Conservation (phyloP, 1,284 basidiomycete species). For the Sanghuangporus weigelae region DNA sequence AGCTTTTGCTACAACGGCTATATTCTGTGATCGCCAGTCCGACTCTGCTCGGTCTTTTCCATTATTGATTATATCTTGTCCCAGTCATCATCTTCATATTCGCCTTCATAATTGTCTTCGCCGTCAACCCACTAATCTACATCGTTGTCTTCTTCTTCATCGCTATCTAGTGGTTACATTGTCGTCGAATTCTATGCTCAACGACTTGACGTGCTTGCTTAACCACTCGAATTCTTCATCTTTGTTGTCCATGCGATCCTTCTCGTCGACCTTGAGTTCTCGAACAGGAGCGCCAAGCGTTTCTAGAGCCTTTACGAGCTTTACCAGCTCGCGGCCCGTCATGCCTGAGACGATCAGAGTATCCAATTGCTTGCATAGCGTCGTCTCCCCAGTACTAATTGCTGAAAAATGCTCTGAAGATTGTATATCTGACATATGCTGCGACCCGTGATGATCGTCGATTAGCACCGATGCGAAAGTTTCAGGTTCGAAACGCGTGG, state of each 20-base stretch:
- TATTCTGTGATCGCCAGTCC: not conserved
- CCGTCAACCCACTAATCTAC: slow-evolving; percentile 15
- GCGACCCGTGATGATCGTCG: not conserved
- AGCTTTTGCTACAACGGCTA: not conserved
- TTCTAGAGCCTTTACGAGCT: slow-evolving; percentile 10
- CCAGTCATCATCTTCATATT: slow-evolving; percentile 16
- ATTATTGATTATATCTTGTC: slow-evolving; percentile 2
- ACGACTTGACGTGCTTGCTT: not conserved
- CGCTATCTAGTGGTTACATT: slow-evolving; percentile 3
- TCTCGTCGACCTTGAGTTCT: slow-evolving; percentile 7
- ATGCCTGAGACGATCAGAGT: slow-evolving; percentile 11
- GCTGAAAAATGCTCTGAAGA: not conserved
- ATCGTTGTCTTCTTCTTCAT: slow-evolving; percentile 29
- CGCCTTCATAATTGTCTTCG: slow-evolving; percentile 16
- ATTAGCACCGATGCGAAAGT: slow-evolving; percentile 7
- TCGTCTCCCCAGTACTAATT: not conserved
- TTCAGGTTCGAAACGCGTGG: slow-evolving; percentile 6
- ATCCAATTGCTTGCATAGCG: slow-evolving; percentile 8
- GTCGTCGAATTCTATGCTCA: slow-evolving; percentile 5
- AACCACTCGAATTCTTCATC: not conserved
- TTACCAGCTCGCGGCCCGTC: not conserved
- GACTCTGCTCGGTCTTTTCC: slow-evolving; percentile 1
- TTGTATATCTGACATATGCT: not conserved
- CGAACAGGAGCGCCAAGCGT: slow-evolving; percentile 1
- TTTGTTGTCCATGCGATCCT: not conserved